Evolutionary conservation across 352 stramenopile genomes (phyloP).

Genomic region (Globisporangium emineosum): DNA sequence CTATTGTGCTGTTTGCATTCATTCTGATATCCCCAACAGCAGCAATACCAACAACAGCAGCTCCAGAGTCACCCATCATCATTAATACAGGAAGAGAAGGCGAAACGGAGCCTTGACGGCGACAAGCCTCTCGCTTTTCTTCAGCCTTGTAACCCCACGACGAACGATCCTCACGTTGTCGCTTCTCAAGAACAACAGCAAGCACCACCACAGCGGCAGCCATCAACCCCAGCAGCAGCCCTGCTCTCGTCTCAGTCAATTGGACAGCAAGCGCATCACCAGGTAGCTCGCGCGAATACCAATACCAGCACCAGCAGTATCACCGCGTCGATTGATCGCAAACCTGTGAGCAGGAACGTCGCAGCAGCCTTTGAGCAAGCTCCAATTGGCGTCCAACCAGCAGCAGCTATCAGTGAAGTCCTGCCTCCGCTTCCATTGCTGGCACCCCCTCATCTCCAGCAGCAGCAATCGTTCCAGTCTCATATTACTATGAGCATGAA

Average conservation of each 20-base stretch:
- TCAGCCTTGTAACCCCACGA: slow-evolving; percentile 4
- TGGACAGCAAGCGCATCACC: neutral
- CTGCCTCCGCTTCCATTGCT: neutral
- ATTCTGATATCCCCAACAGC: neutral
- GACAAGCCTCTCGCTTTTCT: neutral
- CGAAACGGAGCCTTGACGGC: neutral
- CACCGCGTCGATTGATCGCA: neutral
- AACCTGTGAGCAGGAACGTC: neutral
- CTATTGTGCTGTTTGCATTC: slow-evolving; percentile 1
- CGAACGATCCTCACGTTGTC: slow-evolving; percentile 7
- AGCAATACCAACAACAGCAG: neutral
- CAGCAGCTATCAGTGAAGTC: slow-evolving; percentile 3
- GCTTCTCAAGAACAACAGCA: neutral
- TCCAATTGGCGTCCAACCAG: neutral
- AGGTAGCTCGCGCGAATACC: neutral
- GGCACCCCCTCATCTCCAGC: neutral
- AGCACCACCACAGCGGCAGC: neutral
- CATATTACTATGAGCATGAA: slow-evolving; percentile 26
- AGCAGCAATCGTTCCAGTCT: slow-evolving; percentile 13
- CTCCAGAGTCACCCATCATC: neutral
- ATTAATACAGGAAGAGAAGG: neutral
- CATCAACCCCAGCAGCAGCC: neutral
- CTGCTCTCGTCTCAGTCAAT: neutral
- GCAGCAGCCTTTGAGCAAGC: neutral
- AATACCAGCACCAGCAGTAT: neutral